Conservation (phyloP, 2,329 filamentous ascomycete species). For the Aureobasidium sp. region DNA sequence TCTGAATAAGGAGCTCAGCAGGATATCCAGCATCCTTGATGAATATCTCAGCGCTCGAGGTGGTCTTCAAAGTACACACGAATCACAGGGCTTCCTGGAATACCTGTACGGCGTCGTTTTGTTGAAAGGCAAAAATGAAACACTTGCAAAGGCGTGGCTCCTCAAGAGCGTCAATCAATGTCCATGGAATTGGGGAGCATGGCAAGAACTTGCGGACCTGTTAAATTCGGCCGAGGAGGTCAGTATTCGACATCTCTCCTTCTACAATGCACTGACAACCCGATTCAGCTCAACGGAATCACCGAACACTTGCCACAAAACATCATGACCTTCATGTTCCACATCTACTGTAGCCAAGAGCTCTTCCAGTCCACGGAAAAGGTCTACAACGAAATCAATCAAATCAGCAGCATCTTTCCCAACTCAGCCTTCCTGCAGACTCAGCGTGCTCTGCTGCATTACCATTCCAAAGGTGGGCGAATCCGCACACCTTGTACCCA, state of each 20-base stretch:
- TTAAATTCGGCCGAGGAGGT: slow-evolving; percentile 67
- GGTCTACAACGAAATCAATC: slow-evolving; percentile 64
- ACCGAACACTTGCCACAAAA: slow-evolving; percentile 66
- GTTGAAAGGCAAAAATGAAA: slow-evolving; percentile 82
- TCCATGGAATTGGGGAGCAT: slow-evolving; percentile 95
- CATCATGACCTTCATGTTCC: slow-evolving; percentile 89
- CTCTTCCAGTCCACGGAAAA: slow-evolving; percentile 77
- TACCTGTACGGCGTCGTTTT: slow-evolving; percentile 87
- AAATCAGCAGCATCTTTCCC: slow-evolving; percentile 78
- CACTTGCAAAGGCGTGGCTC: slow-evolving; percentile 77
- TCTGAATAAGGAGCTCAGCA: slow-evolving; percentile 73
- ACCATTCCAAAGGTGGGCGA: slow-evolving; percentile 61
- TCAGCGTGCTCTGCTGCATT: slow-evolving; percentile 77
- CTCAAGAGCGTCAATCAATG: slow-evolving; percentile 79
- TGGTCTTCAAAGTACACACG: slow-evolving; percentile 22
- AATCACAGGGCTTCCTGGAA: slow-evolving; percentile 80
- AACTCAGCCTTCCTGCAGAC: slow-evolving; percentile 82
- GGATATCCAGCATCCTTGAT: slow-evolving; percentile 66
- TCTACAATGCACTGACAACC: slow-evolving; percentile 29
- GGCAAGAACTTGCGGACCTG: slow-evolving; percentile 81
- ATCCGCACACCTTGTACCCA: slow-evolving; percentile 18
- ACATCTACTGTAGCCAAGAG: slow-evolving; percentile 82
- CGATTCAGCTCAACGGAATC: slow-evolving; percentile 40
- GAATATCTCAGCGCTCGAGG: slow-evolving; percentile 66
- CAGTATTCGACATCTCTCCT: neutral